Evolutionary conservation across 2,329 filamentous ascomycete genomes (phyloP), one percentile per base, ranked within the genome.

Genomic region (Aspergillus spinulosporus): DNA sequence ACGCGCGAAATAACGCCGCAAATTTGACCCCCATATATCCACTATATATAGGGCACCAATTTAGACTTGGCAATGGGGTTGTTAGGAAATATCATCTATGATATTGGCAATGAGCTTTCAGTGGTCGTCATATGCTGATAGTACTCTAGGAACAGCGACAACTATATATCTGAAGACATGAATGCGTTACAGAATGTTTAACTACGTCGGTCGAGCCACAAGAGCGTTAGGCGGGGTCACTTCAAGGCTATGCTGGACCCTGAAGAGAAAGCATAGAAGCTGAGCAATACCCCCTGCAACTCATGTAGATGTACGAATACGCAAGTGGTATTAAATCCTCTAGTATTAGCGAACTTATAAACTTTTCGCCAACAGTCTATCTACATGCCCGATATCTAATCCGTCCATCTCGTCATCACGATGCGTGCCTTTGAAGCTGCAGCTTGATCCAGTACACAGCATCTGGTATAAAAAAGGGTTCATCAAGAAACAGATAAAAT

Each of bases 281-380:
- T 28, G 26, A 28, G 4, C 3, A 28, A 28, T 28, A 28, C 26
- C 4, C 26, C 4, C 36, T 12, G 12, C 36, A 5, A 39, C 36
- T n/a, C 12, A 39, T 12, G 26, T 11, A 29, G 11, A 14, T 21
- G 29, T 6, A 46, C 5, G 31, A 21, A 8, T 15, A 39, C 43
- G 48, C 36, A 29, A 51, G 21, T 21, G 31, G 45, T 47, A 47
- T 47, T 47, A 47, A 42, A 47, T 54, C 28, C 34, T 54, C 47
- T 56, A 47, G 31, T 55, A 55, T 45, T 50, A 53, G 37, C 52
- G 36, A 53, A 44, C 45, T 49, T 45, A 36, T 49, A 43, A 47
- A 39, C 15, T 54, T 48, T 48, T 49, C 45, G 44, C 14, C 44
- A 6, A 21, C 45, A 6, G 37, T 54, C 52, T 54, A 54, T 54